A percentile compares a stretch with the other conserved stretches of the same genome.
These are phyloP conservation scores for Sclerotinia minor DNA, from an alignment of 2,329 filamentous ascomycete species.

Conservation along the genomic window DNA sequence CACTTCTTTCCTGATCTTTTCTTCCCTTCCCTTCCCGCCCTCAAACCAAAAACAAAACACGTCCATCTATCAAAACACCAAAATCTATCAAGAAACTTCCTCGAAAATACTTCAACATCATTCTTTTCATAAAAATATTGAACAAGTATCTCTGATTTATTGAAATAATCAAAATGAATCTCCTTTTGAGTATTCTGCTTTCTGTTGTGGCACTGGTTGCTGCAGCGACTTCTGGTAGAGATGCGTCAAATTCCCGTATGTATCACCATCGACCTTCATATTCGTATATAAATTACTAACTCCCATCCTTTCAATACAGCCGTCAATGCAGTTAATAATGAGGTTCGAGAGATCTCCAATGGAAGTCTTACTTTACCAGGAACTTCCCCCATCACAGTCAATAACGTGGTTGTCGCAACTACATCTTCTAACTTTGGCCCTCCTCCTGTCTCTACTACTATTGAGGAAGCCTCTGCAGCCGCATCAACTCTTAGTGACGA, in stretches of 20 bases:
- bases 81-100: not conserved
- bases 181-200: slow-evolving; percentile 8
- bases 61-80: not conserved
- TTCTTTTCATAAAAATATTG: not conserved
- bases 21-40: not conserved
- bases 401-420: slow-evolving; percentile 20
- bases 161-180: slow-evolving; percentile 18
- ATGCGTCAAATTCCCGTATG: not conserved
- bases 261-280: not conserved
- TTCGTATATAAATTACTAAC: not conserved
- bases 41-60: not conserved
- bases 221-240: not conserved
- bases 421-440: not conserved
- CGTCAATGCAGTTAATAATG: not conserved
- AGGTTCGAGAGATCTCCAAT: not conserved
- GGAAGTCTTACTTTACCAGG: slow-evolving; percentile 4
- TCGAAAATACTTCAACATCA: not conserved
- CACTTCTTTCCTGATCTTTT: not conserved
- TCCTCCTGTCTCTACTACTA: not conserved
- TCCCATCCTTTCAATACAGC: not conserved
- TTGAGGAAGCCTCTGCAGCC: not conserved
- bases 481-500: slow-evolving; percentile 3
- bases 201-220: not conserved
- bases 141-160: not conserved
- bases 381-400: slow-evolving; percentile 10